Percentiles rank a stretch among this genome's conserved stretches.
These are phyloP conservation scores for Rhodotorula sp. DNA, from an alignment of 1,284 basidiomycete genomes.

Conservation along the genomic window DNA sequence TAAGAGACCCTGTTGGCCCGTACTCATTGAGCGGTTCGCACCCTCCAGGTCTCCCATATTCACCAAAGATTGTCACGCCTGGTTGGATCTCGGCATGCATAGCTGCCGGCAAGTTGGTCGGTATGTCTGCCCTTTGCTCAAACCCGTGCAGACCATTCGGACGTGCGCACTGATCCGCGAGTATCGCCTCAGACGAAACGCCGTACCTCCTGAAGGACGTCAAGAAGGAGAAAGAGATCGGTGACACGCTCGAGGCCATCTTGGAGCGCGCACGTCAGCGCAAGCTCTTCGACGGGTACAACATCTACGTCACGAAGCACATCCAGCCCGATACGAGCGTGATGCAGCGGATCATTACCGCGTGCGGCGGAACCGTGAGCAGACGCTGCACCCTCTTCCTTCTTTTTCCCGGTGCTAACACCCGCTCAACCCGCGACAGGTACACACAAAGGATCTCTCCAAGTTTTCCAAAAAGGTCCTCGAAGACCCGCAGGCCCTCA, in stretches of 20 bases:
- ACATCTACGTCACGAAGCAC: constrained; percentile 65
- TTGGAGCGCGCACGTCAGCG: constrained; percentile 59
- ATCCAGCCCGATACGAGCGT: constrained; percentile 11
- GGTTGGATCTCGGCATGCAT: constrained; percentile 67
- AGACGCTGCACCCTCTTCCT: neutral
- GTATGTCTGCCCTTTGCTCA: constrained; percentile 55
- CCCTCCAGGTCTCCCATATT: constrained; percentile 54
- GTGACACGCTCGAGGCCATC: constrained; percentile 62
- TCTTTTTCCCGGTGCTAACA: neutral
- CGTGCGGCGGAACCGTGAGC: constrained; percentile 30
- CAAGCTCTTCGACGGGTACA: constrained; percentile 61
- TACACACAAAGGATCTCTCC: constrained; percentile 18
- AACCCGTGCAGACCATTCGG: too few species aligned
- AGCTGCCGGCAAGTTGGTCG: constrained; percentile 59
- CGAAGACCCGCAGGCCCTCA: constrained; percentile 2
- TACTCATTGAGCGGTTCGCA: accelerated
- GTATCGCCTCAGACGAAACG: constrained; percentile 59
- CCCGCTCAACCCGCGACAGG: neutral
- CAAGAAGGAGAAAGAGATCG: constrained; percentile 63
- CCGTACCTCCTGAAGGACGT: constrained; percentile 62
- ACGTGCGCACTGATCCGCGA: neutral
- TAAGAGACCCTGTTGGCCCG: too few species aligned
- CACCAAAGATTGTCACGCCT: constrained; percentile 62
- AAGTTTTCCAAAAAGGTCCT: constrained; percentile 21
- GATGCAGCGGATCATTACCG: constrained; percentile 23